A percentile compares a stretch with the other conserved stretches of the same genome.
These are phyloP conservation scores for Lycium barbarum DNA, from an alignment of 257 asterid species.

Conservation along the genomic window DNA sequence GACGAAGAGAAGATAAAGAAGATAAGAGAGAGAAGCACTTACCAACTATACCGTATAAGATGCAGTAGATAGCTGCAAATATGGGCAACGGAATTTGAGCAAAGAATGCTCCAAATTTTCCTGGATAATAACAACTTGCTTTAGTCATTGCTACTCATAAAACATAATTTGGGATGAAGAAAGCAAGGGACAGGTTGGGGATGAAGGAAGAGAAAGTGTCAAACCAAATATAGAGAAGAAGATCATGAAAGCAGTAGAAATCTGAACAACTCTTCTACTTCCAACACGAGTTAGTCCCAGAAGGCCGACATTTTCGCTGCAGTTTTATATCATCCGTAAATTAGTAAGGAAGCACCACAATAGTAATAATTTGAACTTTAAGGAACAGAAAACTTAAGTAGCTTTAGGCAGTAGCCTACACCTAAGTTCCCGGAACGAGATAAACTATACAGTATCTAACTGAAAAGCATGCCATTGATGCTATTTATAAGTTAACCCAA, in stretches of 20 bases:
- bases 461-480: background rate
- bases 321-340: constrained; percentile 10
- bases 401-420: background rate
- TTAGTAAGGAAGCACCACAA: background rate
- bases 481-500: background rate
- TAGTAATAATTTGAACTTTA: background rate
- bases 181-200: background rate
- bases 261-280: constrained; percentile 96
- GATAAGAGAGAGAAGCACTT: constrained; percentile 36
- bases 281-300: constrained; percentile 97
- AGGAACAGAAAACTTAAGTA: background rate
- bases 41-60: constrained; percentile 94
- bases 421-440: background rate
- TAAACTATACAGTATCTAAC: background rate
- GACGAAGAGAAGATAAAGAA: constrained; percentile 15
- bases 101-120: constrained; percentile 95
- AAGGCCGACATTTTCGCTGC: constrained; percentile 97
- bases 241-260: constrained; percentile 93
- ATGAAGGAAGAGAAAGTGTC: constrained; percentile 17
- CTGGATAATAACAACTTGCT: constrained; percentile 50
- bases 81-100: constrained; percentile 94
- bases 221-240: constrained; percentile 96
- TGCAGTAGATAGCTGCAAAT: constrained; percentile 91
- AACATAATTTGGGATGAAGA: background rate
- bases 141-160: constrained; percentile 23